A percentile compares a stretch with the other conserved stretches of the same genome.
These are phyloP conservation scores for Westerdykella aurantiaca DNA, from an alignment of 2,329 filamentous ascomycete genomes.

Conservation along the genomic window DNA sequence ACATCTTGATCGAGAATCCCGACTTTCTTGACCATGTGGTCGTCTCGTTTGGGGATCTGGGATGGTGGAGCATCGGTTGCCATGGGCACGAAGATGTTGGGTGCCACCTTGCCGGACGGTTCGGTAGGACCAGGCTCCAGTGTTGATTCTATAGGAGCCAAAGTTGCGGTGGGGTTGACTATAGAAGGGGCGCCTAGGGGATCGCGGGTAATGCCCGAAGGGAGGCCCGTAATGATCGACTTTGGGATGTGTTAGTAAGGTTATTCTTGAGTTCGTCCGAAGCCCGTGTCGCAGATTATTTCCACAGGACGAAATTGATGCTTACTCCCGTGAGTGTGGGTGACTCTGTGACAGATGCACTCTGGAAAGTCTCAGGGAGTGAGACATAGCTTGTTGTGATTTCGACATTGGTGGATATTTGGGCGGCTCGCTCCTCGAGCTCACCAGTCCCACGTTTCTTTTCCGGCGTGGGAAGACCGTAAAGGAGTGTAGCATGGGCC, in stretches of 20 bases:
- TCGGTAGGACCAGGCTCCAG: slow-evolving; percentile 24
- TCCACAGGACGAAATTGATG: neutral
- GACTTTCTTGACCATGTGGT: slow-evolving; percentile 39
- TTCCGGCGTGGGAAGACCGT: slow-evolving; percentile 18
- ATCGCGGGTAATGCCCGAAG: slow-evolving; percentile 22
- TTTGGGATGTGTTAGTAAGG: slow-evolving; percentile 10
- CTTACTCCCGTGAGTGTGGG: slow-evolving; percentile 27
- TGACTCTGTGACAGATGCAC: slow-evolving; percentile 17
- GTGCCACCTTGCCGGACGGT: slow-evolving; percentile 11
- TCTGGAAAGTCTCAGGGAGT: slow-evolving; percentile 23
- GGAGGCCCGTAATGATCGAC: slow-evolving; percentile 29
- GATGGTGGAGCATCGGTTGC: slow-evolving; percentile 36
- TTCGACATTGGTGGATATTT: slow-evolving; percentile 13
- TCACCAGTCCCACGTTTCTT: slow-evolving; percentile 6
- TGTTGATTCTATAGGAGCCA: slow-evolving; percentile 25
- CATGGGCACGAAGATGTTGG: slow-evolving; percentile 40
- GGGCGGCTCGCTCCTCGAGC: slow-evolving; percentile 20
- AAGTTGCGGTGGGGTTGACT: slow-evolving; percentile 15
- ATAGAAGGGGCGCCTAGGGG: slow-evolving; percentile 17
- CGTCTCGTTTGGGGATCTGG: slow-evolving; percentile 31
- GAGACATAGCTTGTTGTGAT: slow-evolving; percentile 31
- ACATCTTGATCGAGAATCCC: slow-evolving; percentile 35
- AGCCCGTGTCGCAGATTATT: too few species aligned
- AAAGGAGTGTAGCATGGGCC: slow-evolving; percentile 17
- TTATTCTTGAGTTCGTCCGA: neutral